These are phyloP conservation scores for Mrakia frigida DNA, from an alignment of 768 basidiomycete genomes.

Conservation along the genomic window DNA sequence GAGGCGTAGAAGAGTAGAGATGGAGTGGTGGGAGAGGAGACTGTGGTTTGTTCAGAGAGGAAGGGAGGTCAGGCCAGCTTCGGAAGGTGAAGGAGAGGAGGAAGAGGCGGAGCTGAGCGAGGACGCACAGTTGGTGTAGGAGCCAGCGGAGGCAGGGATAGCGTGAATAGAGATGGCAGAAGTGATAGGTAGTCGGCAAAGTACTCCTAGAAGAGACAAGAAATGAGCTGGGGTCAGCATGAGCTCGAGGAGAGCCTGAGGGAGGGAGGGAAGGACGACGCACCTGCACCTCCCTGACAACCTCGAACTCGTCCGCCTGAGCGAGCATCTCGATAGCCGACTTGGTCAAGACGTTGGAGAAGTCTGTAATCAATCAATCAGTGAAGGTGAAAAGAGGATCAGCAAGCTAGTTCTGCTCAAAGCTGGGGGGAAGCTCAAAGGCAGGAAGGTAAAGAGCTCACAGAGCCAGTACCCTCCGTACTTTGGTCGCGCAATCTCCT, in stretches of 20 bases:
- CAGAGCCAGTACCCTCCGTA: slow-evolving; percentile 99
- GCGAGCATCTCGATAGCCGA: slow-evolving; percentile 85
- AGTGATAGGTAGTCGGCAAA: slow-evolving; percentile 94
- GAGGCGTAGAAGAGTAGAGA: slow-evolving; percentile 26
- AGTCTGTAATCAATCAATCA: slow-evolving; percentile 58
- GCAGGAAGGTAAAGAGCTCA: slow-evolving; percentile 60
- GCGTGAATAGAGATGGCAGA: slow-evolving; percentile 76
- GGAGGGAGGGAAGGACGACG: slow-evolving; percentile 33
- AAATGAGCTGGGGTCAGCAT: background rate
- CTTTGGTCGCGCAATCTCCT: slow-evolving; percentile 80
- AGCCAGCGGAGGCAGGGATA: slow-evolving; percentile 66
- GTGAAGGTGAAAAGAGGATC: background rate
- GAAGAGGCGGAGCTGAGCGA: slow-evolving; percentile 52
- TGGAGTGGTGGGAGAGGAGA: slow-evolving; percentile 35
- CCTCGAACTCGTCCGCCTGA: slow-evolving; percentile 90
- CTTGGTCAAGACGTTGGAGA: slow-evolving; percentile 90
- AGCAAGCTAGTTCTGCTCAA: background rate
- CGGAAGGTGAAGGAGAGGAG: slow-evolving; percentile 63
- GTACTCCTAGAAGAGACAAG: slow-evolving; percentile 60
- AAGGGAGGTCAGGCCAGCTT: slow-evolving; percentile 4
- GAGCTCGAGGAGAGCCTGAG: slow-evolving; percentile 16
- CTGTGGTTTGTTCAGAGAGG: slow-evolving; percentile 23
- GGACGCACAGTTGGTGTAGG: slow-evolving; percentile 45
- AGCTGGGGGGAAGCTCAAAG: background rate
- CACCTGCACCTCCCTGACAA: slow-evolving; percentile 95